Evolutionary conservation across 768 basidiomycete species (phyloP).

Genomic region (Phlebiopsis gigantea): DNA sequence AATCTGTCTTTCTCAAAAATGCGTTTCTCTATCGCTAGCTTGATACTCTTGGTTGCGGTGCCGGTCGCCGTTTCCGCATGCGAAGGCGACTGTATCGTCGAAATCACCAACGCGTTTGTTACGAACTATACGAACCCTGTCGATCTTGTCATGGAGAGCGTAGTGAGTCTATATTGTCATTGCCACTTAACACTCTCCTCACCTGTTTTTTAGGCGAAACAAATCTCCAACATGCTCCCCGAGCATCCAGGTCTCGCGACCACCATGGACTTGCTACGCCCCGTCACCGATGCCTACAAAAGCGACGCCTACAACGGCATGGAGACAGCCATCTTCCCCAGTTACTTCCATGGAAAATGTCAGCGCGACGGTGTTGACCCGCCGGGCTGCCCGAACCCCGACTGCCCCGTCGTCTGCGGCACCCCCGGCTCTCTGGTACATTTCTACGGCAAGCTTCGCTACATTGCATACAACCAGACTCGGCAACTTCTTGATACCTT

Average conservation of each 20-base stretch:
- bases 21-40: conserved; percentile 15
- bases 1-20: conserved; percentile 10
- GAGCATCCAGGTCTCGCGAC: conserved; percentile 18
- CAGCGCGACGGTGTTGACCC: conserved; percentile 49
- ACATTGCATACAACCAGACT: conserved; percentile 45
- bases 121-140: conserved; percentile 44
- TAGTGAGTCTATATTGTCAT: conserved; percentile 40
- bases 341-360: conserved; percentile 75
- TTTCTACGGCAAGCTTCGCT: conserved; percentile 47
- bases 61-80: conserved; percentile 47
- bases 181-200: no score
- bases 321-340: conserved; percentile 57
- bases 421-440: conserved; percentile 79
- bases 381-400: conserved; percentile 69
- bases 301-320: conserved; percentile 38
- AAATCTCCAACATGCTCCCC: conserved; percentile 32
- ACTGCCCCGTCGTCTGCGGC: conserved; percentile 75
- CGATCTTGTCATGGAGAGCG: conserved; percentile 29
- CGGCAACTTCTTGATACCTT: conserved; percentile 29
- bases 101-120: conserved; percentile 52
- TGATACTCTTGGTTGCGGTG: conserved; percentile 19
- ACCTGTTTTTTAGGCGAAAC: conserved; percentile 26
- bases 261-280: conserved; percentile 34
- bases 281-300: conserved; percentile 43
- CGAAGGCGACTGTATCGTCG: conserved; percentile 64